phyloP scores from a whole-genome alignment of 257 asterid species.

The Cynanchum wilfordii region DNA sequence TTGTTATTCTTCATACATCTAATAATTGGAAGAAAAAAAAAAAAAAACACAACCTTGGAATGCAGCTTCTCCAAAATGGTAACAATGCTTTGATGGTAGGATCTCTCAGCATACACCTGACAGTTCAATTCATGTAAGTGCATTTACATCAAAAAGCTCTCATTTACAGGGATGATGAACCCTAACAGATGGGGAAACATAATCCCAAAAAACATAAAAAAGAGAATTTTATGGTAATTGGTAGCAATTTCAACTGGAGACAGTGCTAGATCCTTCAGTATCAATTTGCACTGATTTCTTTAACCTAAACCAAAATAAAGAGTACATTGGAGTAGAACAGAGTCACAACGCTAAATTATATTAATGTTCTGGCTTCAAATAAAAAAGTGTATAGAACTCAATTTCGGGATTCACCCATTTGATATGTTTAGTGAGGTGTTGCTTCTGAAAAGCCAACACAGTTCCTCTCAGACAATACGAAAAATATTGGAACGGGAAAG shows the following conservation, averaged over 20 bases:
- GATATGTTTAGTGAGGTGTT: background rate
- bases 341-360: too few relatives aligned
- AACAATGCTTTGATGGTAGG: constrained; percentile 69
- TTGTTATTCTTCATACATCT: background rate
- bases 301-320: background rate
- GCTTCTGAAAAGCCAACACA: background rate
- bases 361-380: too few relatives aligned
- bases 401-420: background rate
- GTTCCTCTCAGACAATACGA: background rate
- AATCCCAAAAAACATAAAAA: too few relatives aligned
- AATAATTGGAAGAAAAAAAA: background rate
- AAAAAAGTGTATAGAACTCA: too few relatives aligned
- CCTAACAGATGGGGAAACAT: background rate
- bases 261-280: background rate
- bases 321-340: background rate
- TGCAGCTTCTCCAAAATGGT: constrained; percentile 79
- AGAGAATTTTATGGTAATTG: background rate
- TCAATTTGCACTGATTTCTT: background rate
- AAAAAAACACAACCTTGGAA: constrained; percentile 50
- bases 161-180: background rate
- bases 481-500: background rate
- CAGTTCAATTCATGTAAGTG: constrained; percentile 24
- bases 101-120: constrained; percentile 91
- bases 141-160: background rate
- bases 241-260: background rate